Base-by-base conservation (phyloP, 225 moss, liverwort and hornwort genomes). In the Polytrichum formosum region DNA sequence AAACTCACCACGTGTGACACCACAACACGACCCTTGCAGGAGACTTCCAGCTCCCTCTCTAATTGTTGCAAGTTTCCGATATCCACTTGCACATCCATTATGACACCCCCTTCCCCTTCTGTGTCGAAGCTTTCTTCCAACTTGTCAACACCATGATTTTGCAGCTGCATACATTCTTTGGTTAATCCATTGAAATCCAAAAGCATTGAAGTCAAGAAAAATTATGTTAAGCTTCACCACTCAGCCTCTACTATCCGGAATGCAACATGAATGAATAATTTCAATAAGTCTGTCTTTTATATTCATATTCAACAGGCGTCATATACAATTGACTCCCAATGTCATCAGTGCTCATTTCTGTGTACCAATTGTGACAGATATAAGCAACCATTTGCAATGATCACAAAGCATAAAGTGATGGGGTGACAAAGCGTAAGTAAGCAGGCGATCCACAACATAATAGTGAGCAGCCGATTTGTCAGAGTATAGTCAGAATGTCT, bases 31-130 rank as follows among this genome's bases (percentile, higher is more conserved):
- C 88, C 85, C 73, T 77, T 86, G 30, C 78, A 74, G 58, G 76
- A 66, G 46, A 78, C 70, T 71, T 68, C 74, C 64, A 89, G 55
- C 69, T 77, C 85, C 67, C 63, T 83, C 74, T 77, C 83, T 8
- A 89, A 71, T 46, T 21, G 54, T 21, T 35, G 65, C 23, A 83
- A 64, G 53, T 69, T 79, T 70, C 79, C 88, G 35, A 73, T 56
- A 65, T 86, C 79, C 28, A 86, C 66, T 69, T 75, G 60, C 67
- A 89, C 61, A 62, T 85, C 70, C 85, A 89, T 80, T 53, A 71
- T 78, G 61, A 89, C 85, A 68, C 88, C 88, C 66, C 76, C 88
- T 69, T 74, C 82, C 70, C 88, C 85, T 66, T 80, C 53, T 6
- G 74, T 61, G 68, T 85, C 81, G 70, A 80, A 89, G 5, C 7